These are phyloP conservation scores for Solanum acaule DNA, from an alignment of 257 asterid genomes.

Conservation along the genomic window DNA sequence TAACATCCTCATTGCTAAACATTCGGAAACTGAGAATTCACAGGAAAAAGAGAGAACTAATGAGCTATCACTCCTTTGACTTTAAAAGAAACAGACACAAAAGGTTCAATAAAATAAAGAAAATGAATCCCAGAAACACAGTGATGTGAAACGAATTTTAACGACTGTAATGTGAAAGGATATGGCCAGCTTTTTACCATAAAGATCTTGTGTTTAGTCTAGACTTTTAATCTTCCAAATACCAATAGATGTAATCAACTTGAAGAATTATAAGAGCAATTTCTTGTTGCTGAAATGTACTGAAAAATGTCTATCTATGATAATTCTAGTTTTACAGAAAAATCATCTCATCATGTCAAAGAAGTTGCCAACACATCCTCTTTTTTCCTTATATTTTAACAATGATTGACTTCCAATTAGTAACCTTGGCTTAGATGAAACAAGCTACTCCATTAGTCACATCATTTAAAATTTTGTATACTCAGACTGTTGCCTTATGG, in stretches of 20 bases:
- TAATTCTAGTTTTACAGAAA: not conserved
- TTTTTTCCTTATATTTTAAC: not conserved
- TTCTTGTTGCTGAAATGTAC: not conserved
- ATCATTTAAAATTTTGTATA: not conserved
- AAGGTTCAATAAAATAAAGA: not conserved
- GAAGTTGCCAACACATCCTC: not conserved
- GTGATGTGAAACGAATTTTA: not conserved
- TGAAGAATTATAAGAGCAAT: not conserved
- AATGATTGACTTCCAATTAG: not conserved
- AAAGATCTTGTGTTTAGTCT: not conserved
- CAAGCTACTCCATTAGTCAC: not conserved
- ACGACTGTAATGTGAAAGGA: not conserved
- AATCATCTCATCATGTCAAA: not conserved
- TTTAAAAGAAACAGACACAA: not conserved
- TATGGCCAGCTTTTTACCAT: not conserved
- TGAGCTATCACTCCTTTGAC: not conserved
- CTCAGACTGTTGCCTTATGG: not conserved
- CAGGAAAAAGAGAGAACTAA: not conserved
- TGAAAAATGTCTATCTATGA: not conserved
- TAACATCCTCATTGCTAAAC: slow-evolving; percentile 98
- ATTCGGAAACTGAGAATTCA: slow-evolving; percentile 67
- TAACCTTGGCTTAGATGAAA: not conserved
- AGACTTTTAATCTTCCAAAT: not conserved
- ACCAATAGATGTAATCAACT: not conserved
- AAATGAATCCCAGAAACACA: not conserved